phyloP scores from a whole-genome alignment of 2,329 filamentous ascomycete species.

The Stagonosporopsis rhizophila region DNA sequence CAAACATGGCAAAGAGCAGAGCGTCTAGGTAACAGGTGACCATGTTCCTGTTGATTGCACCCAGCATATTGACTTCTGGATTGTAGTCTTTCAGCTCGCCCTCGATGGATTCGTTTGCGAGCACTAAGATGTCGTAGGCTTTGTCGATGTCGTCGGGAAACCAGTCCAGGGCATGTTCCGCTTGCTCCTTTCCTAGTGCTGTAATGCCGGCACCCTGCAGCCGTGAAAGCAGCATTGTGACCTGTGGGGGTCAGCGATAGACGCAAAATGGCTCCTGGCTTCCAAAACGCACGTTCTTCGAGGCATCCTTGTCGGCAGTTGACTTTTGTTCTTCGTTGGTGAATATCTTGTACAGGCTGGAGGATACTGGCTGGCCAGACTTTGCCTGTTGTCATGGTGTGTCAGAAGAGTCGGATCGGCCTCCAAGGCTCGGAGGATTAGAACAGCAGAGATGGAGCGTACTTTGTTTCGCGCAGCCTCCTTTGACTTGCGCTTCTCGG shows the following conservation, averaged over 20 bases:
- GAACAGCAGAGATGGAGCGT: constrained; percentile 31
- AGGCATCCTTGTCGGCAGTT: constrained; percentile 63
- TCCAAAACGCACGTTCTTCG: constrained; percentile 55
- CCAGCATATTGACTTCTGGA: constrained; percentile 74
- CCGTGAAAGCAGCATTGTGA: constrained; percentile 61
- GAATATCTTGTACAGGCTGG: constrained; percentile 70
- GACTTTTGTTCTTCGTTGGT: constrained; percentile 61
- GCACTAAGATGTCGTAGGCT: constrained; percentile 76
- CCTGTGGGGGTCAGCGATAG: constrained; percentile 41
- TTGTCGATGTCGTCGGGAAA: constrained; percentile 74
- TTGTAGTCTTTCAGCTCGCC: constrained; percentile 80
- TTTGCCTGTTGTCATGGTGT: constrained; percentile 34
- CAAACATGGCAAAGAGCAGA: constrained; percentile 94
- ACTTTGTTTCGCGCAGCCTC: constrained; percentile 42
- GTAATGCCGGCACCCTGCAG: constrained; percentile 62
- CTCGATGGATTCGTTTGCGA: constrained; percentile 81
- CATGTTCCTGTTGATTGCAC: constrained; percentile 82
- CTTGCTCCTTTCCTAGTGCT: constrained; percentile 67
- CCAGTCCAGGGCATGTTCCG: constrained; percentile 67
- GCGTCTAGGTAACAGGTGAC: constrained; percentile 97
- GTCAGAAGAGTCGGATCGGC: constrained; percentile 37
- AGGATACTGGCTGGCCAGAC: constrained; percentile 27
- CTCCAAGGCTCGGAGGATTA: too few species aligned
- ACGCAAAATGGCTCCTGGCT: too few species aligned
- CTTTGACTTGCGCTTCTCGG: constrained; percentile 47